These are phyloP conservation scores for Lagenidium giganteum DNA, from an alignment of 352 stramenopile genomes.

Conservation along the genomic window DNA sequence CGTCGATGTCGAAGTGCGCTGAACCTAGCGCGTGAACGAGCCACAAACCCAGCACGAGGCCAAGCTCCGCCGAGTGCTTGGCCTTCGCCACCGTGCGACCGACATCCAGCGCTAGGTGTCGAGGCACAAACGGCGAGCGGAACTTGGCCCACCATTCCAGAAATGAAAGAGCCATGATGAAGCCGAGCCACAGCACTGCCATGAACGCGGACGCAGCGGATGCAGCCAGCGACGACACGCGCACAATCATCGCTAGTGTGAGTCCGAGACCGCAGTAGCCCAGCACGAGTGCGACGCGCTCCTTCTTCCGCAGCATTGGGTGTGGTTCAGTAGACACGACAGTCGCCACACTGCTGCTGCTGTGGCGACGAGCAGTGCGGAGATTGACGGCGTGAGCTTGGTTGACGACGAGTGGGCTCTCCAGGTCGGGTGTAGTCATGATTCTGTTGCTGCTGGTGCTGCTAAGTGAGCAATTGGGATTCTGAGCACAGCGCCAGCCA, in stretches of 20 bases:
- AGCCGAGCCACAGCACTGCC: conserved; percentile 62
- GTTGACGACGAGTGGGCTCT: no score
- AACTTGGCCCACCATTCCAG: conserved; percentile 80
- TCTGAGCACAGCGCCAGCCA: no score
- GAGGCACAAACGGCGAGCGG: conserved; percentile 51
- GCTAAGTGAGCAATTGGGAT: no score
- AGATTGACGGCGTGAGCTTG: no score
- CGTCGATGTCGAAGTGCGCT: conserved; percentile 1
- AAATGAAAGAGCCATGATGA: conserved; percentile 67
- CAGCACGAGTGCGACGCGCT: conserved; percentile 23
- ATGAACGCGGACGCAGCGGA: conserved; percentile 37
- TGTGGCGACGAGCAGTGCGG: no score
- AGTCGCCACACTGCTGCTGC: no score
- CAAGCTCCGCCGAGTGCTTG: conserved; percentile 55
- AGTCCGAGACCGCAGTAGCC: conserved; percentile 29
- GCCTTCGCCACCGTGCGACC: conserved; percentile 61
- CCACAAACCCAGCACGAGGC: conserved; percentile 30
- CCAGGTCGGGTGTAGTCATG: no score
- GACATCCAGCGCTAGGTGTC: conserved; percentile 52
- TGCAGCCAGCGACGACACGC: conserved; percentile 26
- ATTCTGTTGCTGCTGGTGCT: no score
- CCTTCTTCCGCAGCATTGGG: no score
- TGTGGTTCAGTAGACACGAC: no score
- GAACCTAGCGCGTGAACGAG: background rate
- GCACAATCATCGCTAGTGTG: conserved; percentile 24